Conservation (phyloP, 2,329 filamentous ascomycete genomes). For the Ramularia collo-cygni region DNA sequence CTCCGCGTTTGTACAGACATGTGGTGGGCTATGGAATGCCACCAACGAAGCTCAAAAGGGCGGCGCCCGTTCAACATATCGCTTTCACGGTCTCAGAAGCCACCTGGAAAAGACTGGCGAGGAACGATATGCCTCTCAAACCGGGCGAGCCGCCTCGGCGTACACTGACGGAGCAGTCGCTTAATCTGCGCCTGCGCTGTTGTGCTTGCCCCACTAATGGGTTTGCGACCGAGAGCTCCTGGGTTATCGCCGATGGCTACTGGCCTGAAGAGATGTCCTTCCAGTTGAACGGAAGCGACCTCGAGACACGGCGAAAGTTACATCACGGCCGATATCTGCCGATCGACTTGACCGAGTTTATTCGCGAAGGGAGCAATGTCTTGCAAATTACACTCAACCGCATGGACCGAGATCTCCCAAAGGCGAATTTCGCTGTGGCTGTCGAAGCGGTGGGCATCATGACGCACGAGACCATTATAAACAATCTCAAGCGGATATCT, state of each 20-base stretch:
- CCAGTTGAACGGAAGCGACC: constrained; percentile 52
- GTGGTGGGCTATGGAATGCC: constrained; percentile 46
- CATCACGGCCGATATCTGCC: constrained; percentile 72
- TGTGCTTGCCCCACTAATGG: constrained; percentile 37
- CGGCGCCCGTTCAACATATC: constrained; percentile 37
- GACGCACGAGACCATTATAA: constrained; percentile 34
- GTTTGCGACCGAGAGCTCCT: constrained; percentile 43
- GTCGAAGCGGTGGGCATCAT: constrained; percentile 62
- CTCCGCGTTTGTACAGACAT: constrained; percentile 47
- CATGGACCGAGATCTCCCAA: constrained; percentile 30
- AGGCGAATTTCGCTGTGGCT: constrained; percentile 53
- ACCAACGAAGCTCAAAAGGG: constrained; percentile 36
- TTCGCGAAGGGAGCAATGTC: constrained; percentile 55
- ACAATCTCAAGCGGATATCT: constrained; percentile 30
- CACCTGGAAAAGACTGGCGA: constrained; percentile 33
- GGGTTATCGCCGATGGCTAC: constrained; percentile 55
- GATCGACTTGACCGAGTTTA: constrained; percentile 59
- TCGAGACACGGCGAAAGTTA: constrained; percentile 58
- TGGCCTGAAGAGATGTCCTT: constrained; percentile 71
- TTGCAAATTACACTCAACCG: constrained; percentile 48
- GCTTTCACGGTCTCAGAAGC: constrained; percentile 41
- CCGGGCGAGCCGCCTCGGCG: constrained; percentile 27
- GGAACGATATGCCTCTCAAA: constrained; percentile 20
- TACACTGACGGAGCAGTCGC: constrained; percentile 45
- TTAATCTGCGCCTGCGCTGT: constrained; percentile 64